A percentile compares a stretch with the other conserved stretches of the same genome.
Evolutionary conservation across 495 filamentous ascomycete species (phyloP).

Genomic region (Geoglossum glabrum): DNA sequence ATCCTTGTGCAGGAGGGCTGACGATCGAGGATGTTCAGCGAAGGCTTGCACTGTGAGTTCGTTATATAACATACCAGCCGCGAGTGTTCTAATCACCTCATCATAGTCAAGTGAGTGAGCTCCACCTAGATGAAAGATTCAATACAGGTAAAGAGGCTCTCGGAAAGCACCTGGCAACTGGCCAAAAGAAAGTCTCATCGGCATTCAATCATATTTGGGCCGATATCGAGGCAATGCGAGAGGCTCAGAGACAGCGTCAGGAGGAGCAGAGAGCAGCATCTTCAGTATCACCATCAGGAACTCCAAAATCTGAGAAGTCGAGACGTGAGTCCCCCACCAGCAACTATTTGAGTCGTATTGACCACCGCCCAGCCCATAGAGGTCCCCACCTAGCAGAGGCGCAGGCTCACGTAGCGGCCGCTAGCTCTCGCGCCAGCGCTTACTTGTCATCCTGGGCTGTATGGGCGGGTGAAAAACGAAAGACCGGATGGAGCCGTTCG

Average conservation of each 20-base stretch:
- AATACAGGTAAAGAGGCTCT: slow-evolving; percentile 58
- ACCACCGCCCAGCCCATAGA: slow-evolving; percentile 11
- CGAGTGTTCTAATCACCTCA: neutral
- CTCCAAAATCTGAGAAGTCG: neutral
- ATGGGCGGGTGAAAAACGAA: slow-evolving; percentile 83
- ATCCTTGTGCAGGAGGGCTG: slow-evolving; percentile 86
- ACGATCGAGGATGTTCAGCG: slow-evolving; percentile 90
- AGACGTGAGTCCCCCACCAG: neutral
- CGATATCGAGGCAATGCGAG: slow-evolving; percentile 69
- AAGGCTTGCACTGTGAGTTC: slow-evolving; percentile 67
- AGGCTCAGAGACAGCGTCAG: slow-evolving; percentile 46
- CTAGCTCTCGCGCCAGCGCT: slow-evolving; percentile 55
- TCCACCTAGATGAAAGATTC: slow-evolving; percentile 73
- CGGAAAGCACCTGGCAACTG: slow-evolving; percentile 59
- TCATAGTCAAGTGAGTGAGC: slow-evolving; percentile 34
- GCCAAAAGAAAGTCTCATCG: slow-evolving; percentile 62
- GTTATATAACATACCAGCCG: neutral
- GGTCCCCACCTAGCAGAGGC: slow-evolving; percentile 41
- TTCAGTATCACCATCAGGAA: neutral
- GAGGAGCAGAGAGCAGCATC: slow-evolving; percentile 14
- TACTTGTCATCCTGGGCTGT: slow-evolving; percentile 89
- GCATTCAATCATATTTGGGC: slow-evolving; percentile 75
- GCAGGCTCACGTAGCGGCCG: slow-evolving; percentile 45
- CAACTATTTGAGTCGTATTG: neutral
- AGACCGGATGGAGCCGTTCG: slow-evolving; percentile 17